phyloP scores from a whole-genome alignment of 495 filamentous ascomycete genomes.

The Aspergillus saccharolyticus region DNA sequence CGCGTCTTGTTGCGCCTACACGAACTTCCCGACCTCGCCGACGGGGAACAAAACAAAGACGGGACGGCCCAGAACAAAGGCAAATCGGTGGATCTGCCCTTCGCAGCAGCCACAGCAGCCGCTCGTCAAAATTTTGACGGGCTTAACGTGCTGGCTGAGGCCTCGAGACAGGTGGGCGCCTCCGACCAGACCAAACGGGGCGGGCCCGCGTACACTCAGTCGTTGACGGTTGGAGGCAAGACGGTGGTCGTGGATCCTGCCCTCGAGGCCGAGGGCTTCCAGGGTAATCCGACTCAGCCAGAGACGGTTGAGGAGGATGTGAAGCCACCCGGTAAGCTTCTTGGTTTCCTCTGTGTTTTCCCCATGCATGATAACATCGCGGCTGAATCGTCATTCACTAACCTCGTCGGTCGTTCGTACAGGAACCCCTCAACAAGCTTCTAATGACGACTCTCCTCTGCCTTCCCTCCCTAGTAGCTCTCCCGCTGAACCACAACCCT shows the following conservation, averaged over 20 bases:
- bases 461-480: constrained; percentile 35
- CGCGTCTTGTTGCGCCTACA: constrained; percentile 58
- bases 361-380: not conserved
- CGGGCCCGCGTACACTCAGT: constrained; percentile 39
- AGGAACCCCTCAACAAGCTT: constrained; percentile 27
- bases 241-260: constrained; percentile 45
- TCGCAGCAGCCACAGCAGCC: constrained; percentile 21
- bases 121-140: constrained; percentile 61
- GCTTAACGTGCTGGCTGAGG: constrained; percentile 76
- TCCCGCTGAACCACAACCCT: constrained; percentile 27
- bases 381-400: not conserved
- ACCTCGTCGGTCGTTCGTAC: not conserved
- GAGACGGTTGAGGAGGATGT: constrained; percentile 28
- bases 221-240: constrained; percentile 44
- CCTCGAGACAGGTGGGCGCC: constrained; percentile 63
- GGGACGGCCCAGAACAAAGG: constrained; percentile 36
- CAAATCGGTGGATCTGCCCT: constrained; percentile 36
- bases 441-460: constrained; percentile 25
- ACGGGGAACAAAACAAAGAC: constrained; percentile 35
- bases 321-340: constrained; percentile 23
- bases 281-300: constrained; percentile 28
- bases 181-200: constrained; percentile 42
- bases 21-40: constrained; percentile 38
- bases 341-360: constrained; percentile 3
- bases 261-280: constrained; percentile 43